Percentiles rank a stretch among this genome's conserved stretches.
Conservation (phyloP, 441 rosid species). For the Theobroma grandiflorum region DNA sequence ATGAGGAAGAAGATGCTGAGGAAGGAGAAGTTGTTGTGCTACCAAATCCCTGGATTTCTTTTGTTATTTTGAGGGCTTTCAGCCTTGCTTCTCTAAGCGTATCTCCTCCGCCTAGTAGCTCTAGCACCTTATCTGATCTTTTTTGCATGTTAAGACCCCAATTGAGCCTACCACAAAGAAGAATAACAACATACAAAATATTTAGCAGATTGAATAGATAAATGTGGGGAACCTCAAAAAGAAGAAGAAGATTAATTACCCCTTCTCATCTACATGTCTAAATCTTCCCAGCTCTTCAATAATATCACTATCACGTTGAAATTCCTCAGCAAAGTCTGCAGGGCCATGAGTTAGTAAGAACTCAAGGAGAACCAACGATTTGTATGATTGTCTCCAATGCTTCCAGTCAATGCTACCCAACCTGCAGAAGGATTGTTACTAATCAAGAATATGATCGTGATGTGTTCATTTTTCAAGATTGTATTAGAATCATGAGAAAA, state of each 20-base stretch:
- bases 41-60: constrained; percentile 65
- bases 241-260: constrained; percentile 35
- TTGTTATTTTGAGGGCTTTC: constrained; percentile 55
- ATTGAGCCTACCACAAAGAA: constrained; percentile 37
- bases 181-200: neutral
- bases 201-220: neutral
- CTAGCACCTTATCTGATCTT: constrained; percentile 41
- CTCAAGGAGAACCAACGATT: constrained; percentile 61
- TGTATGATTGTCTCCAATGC: constrained; percentile 71
- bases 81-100: constrained; percentile 46
- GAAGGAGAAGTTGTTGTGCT: constrained; percentile 27
- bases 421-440: constrained; percentile 30
- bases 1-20: constrained; percentile 29
- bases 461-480: neutral
- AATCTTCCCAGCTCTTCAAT: constrained; percentile 60
- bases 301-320: constrained; percentile 43
- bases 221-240: neutral
- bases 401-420: constrained; percentile 54
- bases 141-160: constrained; percentile 65
- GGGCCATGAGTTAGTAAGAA: constrained; percentile 70
- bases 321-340: constrained; percentile 58
- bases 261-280: constrained; percentile 52
- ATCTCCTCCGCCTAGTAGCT: constrained; percentile 48
- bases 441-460: neutral
- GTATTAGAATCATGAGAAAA: neutral